Percentiles rank a stretch among this genome's conserved stretches.
Evolutionary conservation across 495 filamentous ascomycete species (phyloP).

Genomic region (Penicillium riverlandense): DNA sequence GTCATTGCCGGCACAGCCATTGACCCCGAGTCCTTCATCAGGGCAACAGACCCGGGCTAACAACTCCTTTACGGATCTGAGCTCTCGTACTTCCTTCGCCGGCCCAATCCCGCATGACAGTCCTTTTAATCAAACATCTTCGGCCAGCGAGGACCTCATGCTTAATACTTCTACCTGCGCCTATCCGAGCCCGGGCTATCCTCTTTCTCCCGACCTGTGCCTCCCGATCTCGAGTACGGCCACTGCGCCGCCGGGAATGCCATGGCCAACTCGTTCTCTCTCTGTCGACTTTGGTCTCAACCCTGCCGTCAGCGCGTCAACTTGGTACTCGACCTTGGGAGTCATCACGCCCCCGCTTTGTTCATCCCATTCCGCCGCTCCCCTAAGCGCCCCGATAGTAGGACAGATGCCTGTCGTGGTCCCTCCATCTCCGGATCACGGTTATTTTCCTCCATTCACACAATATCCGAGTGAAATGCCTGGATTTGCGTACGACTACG

Average conservation of each 20-base stretch:
- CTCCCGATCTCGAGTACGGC: constrained; percentile 14
- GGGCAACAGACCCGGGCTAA: no score
- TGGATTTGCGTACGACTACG: constrained; percentile 15
- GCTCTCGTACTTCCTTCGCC: no score
- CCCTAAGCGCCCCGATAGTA: constrained; percentile 16
- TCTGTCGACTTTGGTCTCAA: constrained; percentile 20
- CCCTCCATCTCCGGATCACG: constrained; percentile 8
- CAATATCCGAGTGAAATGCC: constrained; percentile 8
- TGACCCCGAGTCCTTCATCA: constrained; percentile 18
- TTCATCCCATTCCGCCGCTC: constrained; percentile 20
- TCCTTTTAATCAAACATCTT: constrained; percentile 13
- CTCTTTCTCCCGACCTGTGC: constrained; percentile 20
- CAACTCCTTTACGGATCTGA: no score
- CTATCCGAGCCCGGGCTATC: constrained; percentile 14
- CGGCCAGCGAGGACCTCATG: constrained; percentile 10
- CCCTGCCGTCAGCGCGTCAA: constrained; percentile 10
- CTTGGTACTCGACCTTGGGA: constrained; percentile 33
- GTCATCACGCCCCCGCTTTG: constrained; percentile 17
- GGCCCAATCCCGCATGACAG: no score
- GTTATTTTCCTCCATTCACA: constrained; percentile 14
- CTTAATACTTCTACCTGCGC: constrained; percentile 16
- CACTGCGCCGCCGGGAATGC: constrained; percentile 6
- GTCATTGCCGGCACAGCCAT: constrained; percentile 12
- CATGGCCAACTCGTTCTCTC: constrained; percentile 14
- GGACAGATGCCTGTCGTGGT: constrained; percentile 16